A percentile compares a stretch with the other conserved stretches of the same genome.
phyloP scores from a whole-genome alignment of 306 rosid species.

The Hippophae tibetana region DNA sequence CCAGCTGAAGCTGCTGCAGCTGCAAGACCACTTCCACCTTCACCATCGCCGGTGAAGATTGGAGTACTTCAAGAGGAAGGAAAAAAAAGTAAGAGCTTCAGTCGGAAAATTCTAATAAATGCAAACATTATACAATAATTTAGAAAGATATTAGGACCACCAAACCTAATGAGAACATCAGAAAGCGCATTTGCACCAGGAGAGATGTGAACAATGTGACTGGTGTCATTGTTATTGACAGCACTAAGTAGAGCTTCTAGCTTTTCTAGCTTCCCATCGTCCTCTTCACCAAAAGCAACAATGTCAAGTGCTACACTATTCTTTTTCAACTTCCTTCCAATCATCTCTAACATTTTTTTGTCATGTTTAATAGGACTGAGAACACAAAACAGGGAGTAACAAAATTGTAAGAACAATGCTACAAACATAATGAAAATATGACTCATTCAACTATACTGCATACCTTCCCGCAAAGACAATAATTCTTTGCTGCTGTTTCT shows the following conservation, averaged over 20 bases:
- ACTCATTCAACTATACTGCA: not conserved
- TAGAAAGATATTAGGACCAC: slow-evolving; percentile 11
- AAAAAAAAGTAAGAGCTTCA: not conserved
- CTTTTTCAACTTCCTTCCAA: slow-evolving; percentile 82
- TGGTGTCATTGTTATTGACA: slow-evolving; percentile 72
- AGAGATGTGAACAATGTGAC: slow-evolving; percentile 54
- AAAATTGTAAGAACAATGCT: slow-evolving; percentile 5
- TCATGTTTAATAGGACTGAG: slow-evolving; percentile 67
- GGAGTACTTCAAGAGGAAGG: slow-evolving; percentile 60
- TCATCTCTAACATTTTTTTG: slow-evolving; percentile 68
- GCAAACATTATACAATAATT: not conserved
- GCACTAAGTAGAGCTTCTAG: slow-evolving; percentile 74
- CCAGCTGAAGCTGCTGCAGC: slow-evolving; percentile 93
- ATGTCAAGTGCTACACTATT: slow-evolving; percentile 89
- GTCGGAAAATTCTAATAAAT: not conserved
- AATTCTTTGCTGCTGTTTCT: slow-evolving; percentile 95
- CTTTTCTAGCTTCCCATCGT: slow-evolving; percentile 80
- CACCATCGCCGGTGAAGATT: slow-evolving; percentile 95
- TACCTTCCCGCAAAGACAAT: slow-evolving; percentile 92
- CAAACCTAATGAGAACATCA: slow-evolving; percentile 59
- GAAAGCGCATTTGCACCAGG: slow-evolving; percentile 50
- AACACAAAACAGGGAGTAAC: slow-evolving; percentile 12
- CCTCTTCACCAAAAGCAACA: slow-evolving; percentile 85
- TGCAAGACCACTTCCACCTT: slow-evolving; percentile 90
- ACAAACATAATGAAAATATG: slow-evolving; percentile 3